Conservation (phyloP, 2,329 filamentous ascomycete genomes). For the Aspergillus nomiae region DNA sequence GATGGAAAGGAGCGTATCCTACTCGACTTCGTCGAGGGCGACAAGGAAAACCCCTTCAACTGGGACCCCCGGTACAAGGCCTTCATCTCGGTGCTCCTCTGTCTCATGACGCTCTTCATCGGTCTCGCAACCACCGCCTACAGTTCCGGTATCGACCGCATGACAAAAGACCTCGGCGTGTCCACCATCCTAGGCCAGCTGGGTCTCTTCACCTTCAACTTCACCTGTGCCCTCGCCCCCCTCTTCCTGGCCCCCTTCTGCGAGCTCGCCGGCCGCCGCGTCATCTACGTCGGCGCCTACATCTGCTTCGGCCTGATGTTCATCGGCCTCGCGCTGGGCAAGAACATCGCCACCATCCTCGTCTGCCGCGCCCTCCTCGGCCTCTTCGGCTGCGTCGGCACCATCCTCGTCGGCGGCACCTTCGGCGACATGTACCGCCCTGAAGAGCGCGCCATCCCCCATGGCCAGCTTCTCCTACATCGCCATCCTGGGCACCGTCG, state of each 20-base stretch:
- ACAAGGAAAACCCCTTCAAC: slow-evolving; percentile 56
- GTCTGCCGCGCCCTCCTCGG: slow-evolving; percentile 51
- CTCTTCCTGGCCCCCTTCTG: slow-evolving; percentile 54
- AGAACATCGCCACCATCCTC: slow-evolving; percentile 53
- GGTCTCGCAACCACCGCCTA: slow-evolving; percentile 58
- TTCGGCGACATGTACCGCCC: slow-evolving; percentile 54
- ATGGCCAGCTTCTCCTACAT: slow-evolving; percentile 54
- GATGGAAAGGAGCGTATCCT: slow-evolving; percentile 50
- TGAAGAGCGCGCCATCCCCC: slow-evolving; percentile 47
- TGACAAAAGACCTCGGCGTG: slow-evolving; percentile 49
- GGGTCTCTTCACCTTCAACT: slow-evolving; percentile 55
- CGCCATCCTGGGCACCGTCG: slow-evolving; percentile 55
- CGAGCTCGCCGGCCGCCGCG: slow-evolving; percentile 51
- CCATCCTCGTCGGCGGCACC: slow-evolving; percentile 54
- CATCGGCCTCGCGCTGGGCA: slow-evolving; percentile 50
- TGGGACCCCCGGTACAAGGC: slow-evolving; percentile 49
- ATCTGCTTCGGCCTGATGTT: slow-evolving; percentile 51
- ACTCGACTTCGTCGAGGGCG: slow-evolving; percentile 49
- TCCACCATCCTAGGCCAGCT: slow-evolving; percentile 49
- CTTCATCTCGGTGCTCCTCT: slow-evolving; percentile 51
- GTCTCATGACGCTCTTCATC: slow-evolving; percentile 57
- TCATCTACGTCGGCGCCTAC: slow-evolving; percentile 51
- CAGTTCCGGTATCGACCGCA: slow-evolving; percentile 51
- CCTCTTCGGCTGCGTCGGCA: slow-evolving; percentile 54
- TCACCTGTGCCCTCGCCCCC: slow-evolving; percentile 51